Conservation (phyloP, 345 rosid genomes). For the Sisymbrium irio region DNA sequence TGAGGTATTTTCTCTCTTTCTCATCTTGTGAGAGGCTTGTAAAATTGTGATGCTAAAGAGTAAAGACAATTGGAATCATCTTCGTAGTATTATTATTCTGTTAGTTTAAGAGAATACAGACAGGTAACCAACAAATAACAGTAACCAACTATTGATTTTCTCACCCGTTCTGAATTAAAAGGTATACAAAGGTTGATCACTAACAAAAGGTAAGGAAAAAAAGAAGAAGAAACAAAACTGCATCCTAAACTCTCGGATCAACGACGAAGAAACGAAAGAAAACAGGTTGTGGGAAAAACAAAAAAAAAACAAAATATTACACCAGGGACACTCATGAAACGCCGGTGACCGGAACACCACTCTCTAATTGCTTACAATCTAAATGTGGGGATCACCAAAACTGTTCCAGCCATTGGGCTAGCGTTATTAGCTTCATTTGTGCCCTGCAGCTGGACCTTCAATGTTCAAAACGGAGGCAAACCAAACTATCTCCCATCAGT, state of each 20-base stretch:
- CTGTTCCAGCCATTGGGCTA: conserved; percentile 36
- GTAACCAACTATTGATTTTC: conserved; percentile 23
- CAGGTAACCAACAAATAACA: neutral
- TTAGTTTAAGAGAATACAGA: neutral
- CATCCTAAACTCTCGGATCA: conserved; percentile 27
- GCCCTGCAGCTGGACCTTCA: conserved; percentile 38
- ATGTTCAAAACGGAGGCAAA: conserved; percentile 25
- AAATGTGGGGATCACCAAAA: conserved; percentile 32
- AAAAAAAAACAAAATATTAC: conserved; percentile 17
- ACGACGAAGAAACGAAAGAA: conserved; percentile 20
- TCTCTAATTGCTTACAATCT: conserved; percentile 35
- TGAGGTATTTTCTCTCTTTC: conserved; percentile 6
- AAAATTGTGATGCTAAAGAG: conserved; percentile 27
- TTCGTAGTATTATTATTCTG: neutral
- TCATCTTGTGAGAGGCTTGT: conserved; percentile 16
- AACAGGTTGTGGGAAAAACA: conserved; percentile 6
- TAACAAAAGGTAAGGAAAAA: too few relatives aligned
- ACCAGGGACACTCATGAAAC: conserved; percentile 13
- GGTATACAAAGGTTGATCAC: conserved; percentile 27
- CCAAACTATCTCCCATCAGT: conserved; percentile 22
- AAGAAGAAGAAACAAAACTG: conserved; percentile 24
- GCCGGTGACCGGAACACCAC: conserved; percentile 20
- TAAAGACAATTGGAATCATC: conserved; percentile 14
- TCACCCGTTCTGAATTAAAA: conserved; percentile 20
- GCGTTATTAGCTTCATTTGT: conserved; percentile 24